These are phyloP conservation scores for Dacryopinax primogenitus DNA, from an alignment of 768 basidiomycete genomes.

Conservation along the genomic window DNA sequence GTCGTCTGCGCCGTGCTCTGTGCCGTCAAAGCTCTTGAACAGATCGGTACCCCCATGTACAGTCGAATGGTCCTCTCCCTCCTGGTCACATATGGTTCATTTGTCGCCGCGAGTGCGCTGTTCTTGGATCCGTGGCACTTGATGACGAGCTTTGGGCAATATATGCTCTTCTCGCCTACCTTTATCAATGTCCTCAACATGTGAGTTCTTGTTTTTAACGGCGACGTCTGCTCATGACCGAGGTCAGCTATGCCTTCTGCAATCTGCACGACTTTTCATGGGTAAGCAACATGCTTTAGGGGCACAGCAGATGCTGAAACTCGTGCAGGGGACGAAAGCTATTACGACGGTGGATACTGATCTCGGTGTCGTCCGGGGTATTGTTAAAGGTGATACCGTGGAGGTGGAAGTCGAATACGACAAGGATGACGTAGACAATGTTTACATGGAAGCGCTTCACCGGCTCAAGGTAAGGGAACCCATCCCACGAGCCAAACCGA, in stretches of 20 bases:
- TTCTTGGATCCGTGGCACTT: constrained; percentile 96
- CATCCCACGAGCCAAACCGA: constrained; percentile 23
- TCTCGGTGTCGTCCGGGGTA: constrained; percentile 51
- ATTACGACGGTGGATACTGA: constrained; percentile 59
- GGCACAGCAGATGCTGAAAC: constrained; percentile 35
- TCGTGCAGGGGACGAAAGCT: constrained; percentile 92
- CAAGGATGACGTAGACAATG: constrained; percentile 65
- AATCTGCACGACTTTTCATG: constrained; percentile 56
- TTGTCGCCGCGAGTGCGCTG: constrained; percentile 60
- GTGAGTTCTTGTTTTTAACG: constrained; percentile 31
- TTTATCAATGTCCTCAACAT: constrained; percentile 68
- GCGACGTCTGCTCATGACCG: constrained; percentile 12
- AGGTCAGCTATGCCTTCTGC: constrained; percentile 62
- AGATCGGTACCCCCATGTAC: constrained; percentile 50
- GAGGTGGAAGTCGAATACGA: constrained; percentile 78
- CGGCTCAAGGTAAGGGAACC: constrained; percentile 52
- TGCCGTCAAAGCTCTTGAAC: constrained; percentile 52
- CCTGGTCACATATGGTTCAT: constrained; percentile 76
- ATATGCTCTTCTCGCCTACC: constrained; percentile 71
- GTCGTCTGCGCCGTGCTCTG: constrained; percentile 71
- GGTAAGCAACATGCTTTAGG: constrained; percentile 13
- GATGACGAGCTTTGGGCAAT: constrained; percentile 79
- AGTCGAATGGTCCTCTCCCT: constrained; percentile 71
- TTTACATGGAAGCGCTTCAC: constrained; percentile 71
- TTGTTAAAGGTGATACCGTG: constrained; percentile 32